Evolutionary conservation across 306 rosid genomes (phyloP), one percentile per base, ranked within the genome.

Genomic region (Sechiopsis laciniata): DNA sequence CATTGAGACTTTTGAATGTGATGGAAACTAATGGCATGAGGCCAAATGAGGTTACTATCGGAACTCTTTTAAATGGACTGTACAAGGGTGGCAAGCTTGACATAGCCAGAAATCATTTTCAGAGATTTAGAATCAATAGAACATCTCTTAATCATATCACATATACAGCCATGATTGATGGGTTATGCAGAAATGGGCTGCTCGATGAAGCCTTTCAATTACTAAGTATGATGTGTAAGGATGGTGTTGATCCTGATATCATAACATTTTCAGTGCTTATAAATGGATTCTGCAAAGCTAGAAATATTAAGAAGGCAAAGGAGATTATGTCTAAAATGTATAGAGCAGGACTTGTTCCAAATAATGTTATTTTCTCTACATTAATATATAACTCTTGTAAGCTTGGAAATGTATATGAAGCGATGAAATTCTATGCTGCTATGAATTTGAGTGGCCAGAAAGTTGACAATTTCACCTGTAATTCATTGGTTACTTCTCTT

Each of bases 241-340:
- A 66, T 79, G 80, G 84, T 51, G 75, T 82, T 15, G 26, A 50
- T 61, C 94, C 89, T 53, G 96, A 88, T 80, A 70, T 84, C 59
- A 56, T 86, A 66, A 85, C 89, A 66, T 88, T 86, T 86, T 86
- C 94, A 1, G 90, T 81, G 77, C 89, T 90, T n/a, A 85, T 90
- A 74, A 88, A 85, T 83, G 96, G 90, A 76, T 84, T 84, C 78
- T 84, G 85, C 73, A 84, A 72, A 75, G 86, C 15, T 71, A 82
- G 87, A 83, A 88, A 81, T 84, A 54, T 87, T 74, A 85, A 77
- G 63, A 80, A 77, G 55, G 94, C 82, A 21, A 88, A 85, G 82
- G 91, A 88, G 85, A 79, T 85, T 19, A 64, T 88, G 83, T 82
- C 91, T 79, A 86, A 79, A 85, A 79, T 90, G 82, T 88, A 79